A percentile compares a stretch with the other conserved stretches of the same genome.
Evolutionary conservation across 768 basidiomycete genomes (phyloP).

Genomic region (Inosperma sp.): DNA sequence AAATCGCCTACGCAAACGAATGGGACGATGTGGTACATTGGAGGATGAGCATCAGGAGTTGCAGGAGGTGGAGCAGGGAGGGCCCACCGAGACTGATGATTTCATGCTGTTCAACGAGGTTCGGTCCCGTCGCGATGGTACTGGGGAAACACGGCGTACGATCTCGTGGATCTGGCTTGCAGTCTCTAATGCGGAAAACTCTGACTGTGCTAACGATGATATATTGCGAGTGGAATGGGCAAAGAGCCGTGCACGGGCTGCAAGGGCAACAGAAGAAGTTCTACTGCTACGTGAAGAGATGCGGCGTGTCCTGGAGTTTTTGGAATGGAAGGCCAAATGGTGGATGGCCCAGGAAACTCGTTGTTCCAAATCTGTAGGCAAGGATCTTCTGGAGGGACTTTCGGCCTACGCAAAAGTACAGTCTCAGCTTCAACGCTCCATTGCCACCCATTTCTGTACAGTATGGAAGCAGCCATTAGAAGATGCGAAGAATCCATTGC

Average conservation of each 20-base stretch:
- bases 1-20: not conserved
- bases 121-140: not conserved
- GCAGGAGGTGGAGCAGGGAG: not conserved
- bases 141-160: constrained; percentile 11
- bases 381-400: too few species aligned
- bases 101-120: not conserved
- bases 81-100: not conserved
- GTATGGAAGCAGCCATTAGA: too few species aligned
- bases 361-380: too few species aligned
- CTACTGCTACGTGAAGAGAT: constrained; percentile 24
- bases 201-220: constrained; percentile 4
- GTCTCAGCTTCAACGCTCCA: too few species aligned
- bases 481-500: too few species aligned
- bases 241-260: constrained; percentile 12
- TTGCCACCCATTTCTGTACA: too few species aligned
- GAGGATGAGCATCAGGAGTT: constrained; percentile 13
- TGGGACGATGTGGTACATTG: constrained; percentile 17
- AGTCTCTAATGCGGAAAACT: not conserved
- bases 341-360: too few species aligned
- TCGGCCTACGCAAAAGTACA: too few species aligned
- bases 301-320: constrained; percentile 13
- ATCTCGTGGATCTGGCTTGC: constrained; percentile 20
- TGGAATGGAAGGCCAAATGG: constrained; percentile 13
- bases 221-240: constrained; percentile 10
- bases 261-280: constrained; percentile 21